A percentile compares a stretch with the other conserved stretches of the same genome.
These are phyloP conservation scores for Sphagnurus paluster DNA, from an alignment of 1,284 basidiomycete genomes.

Conservation along the genomic window DNA sequence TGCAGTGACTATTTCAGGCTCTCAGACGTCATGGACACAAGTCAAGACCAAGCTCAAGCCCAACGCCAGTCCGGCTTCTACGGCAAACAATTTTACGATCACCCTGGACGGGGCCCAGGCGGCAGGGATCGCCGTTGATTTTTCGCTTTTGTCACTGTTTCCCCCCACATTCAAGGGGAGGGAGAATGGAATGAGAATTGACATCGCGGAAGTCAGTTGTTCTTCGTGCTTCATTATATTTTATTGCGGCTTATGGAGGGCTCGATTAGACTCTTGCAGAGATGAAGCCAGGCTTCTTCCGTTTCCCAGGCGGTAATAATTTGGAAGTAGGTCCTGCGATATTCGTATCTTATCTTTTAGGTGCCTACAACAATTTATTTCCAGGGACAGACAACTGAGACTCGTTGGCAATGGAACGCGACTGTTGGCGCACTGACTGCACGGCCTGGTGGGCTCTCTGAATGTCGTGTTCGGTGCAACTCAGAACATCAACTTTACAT, in stretches of 20 bases:
- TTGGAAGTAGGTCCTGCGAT: slow-evolving; percentile 25
- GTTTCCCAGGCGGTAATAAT: slow-evolving; percentile 44
- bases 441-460: slow-evolving; percentile 33
- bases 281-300: slow-evolving; percentile 33
- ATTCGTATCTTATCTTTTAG: neutral
- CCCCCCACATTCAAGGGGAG: slow-evolving; percentile 38
- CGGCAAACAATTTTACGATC: slow-evolving; percentile 37
- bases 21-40: slow-evolving; percentile 47
- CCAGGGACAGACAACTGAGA: slow-evolving; percentile 30
- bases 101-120: slow-evolving; percentile 31
- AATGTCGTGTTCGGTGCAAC: slow-evolving; percentile 28
- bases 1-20: slow-evolving; percentile 34
- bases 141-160: slow-evolving; percentile 38
- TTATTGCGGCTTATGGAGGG: neutral
- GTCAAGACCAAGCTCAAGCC: slow-evolving; percentile 44
- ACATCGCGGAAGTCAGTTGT: slow-evolving; percentile 32
- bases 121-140: slow-evolving; percentile 33
- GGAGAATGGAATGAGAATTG: slow-evolving; percentile 39
- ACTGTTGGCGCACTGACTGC: slow-evolving; percentile 32
- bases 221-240: too few species aligned
- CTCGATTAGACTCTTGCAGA: slow-evolving; percentile 32
- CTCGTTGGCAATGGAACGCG: slow-evolving; percentile 43
- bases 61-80: slow-evolving; percentile 32
- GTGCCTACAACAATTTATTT: slow-evolving; percentile 2
- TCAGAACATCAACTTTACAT: too few species aligned